Evolutionary conservation across 2,329 filamentous ascomycete species (phyloP).

Genomic region (Parasarocladium wereldwijsianum): DNA sequence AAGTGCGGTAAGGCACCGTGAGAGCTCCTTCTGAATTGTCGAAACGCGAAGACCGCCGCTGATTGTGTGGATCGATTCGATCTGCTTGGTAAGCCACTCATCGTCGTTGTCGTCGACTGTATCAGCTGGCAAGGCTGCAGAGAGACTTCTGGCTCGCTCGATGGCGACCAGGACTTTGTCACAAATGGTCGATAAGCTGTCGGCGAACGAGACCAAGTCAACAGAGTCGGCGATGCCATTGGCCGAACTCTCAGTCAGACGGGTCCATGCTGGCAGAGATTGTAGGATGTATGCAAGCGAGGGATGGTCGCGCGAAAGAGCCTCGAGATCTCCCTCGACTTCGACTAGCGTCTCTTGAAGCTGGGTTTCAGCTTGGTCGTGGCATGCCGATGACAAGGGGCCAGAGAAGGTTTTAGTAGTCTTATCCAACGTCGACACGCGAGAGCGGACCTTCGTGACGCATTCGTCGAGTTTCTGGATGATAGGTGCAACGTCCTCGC

Average conservation of each 20-base stretch:
- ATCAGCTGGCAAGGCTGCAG: constrained; percentile 31
- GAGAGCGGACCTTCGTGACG: too few relatives aligned
- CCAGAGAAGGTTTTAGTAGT: not conserved
- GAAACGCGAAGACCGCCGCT: constrained; percentile 44
- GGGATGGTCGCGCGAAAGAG: constrained; percentile 22
- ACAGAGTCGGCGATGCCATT: not conserved
- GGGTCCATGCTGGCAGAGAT: constrained; percentile 53
- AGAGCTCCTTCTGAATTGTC: constrained; percentile 32
- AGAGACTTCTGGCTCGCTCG: constrained; percentile 59
- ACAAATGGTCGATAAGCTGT: constrained; percentile 46
- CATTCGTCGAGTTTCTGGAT: not conserved
- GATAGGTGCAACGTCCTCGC: not conserved
- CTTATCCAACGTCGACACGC: too few relatives aligned
- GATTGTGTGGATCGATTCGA: constrained; percentile 34
- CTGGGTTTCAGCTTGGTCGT: not conserved
- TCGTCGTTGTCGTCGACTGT: constrained; percentile 19
- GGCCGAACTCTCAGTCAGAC: constrained; percentile 12
- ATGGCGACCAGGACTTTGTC: constrained; percentile 68
- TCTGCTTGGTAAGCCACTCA: constrained; percentile 24
- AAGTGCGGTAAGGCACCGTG: constrained; percentile 16
- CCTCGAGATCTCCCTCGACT: not conserved
- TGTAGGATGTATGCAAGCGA: constrained; percentile 49
- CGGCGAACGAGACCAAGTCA: constrained; percentile 28
- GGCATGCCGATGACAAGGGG: not conserved
- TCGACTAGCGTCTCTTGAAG: not conserved